Evolutionary conservation across 768 basidiomycete species (phyloP), one percentile per base, ranked within the genome.

Genomic region (Boletus patriciae): DNA sequence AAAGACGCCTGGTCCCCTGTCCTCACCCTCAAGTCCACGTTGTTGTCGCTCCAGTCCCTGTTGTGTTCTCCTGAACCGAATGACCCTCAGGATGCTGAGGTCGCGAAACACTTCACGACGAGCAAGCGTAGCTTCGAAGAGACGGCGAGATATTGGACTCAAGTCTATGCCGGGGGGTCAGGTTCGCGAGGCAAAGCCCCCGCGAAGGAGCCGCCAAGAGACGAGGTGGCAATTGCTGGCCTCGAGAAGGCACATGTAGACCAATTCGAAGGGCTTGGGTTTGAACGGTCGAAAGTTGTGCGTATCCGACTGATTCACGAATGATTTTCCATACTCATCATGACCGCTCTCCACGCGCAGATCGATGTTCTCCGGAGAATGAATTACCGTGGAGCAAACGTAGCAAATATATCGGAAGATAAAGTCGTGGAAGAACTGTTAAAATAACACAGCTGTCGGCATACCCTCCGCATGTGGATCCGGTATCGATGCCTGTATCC

Each of bases 41-140:
- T 98, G 66, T 95, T 98, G 70, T 95, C 93, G 3, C 81, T 98
- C 15, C 96, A 98, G 71, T 92, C 90, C 38, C 80, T 98, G 23
- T 79, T 98, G 18, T 96, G 94, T 73, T 90, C 88, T 10, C 96
- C 96, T 0, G 94, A 97, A 69, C 95, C 96, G 9, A 91, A 90
- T 60, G 96, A 98, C 68, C 96, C 95, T 0, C 95, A 98, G 74
- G 96, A 98, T 68, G 96, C 95, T 0, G 94, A 98, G 74, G 95
- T 98, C 12, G 95, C 95, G 13, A 98, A 97, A 71, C 96, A 97
- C 68, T 98, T 91, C 66, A 89, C 91, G 72, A 92, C 94, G 13
- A 91, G 88, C 70, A 88, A 88, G 70, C 75, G 77, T 25, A 87
- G 88, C 65, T 98, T 98, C 62, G 91, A 95, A 56, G 90, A 90